Base-by-base conservation (phyloP, 2,329 filamentous ascomycete genomes). In the Stachybotrys chlorohalonatus region DNA sequence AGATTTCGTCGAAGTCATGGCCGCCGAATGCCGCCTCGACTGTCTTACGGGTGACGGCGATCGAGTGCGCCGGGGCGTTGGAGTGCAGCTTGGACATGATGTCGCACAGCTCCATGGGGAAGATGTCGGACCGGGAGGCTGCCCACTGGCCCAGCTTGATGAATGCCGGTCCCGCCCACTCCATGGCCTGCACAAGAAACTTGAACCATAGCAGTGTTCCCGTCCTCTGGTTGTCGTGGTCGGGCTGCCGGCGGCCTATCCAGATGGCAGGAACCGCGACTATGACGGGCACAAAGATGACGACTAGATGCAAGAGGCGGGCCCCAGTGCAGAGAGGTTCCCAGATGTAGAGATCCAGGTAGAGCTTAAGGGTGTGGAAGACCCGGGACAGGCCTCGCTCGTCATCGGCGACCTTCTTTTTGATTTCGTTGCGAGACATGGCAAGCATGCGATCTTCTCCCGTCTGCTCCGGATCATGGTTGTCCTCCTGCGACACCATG, bases 71-170 rank as follows among this genome's bases (percentile, higher is more conserved):
- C 0, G 93, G 92, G 1, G 94, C 93, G 67, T 97, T 85, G 1
- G 94, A 96, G 72, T 99, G 94, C 49, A 99, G 80, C 58, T 91
- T 89, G 1, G 92, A 95, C 93, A 99, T 94, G 67, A 92, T 85
- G 48, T 82, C 82, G 73, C 94, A 99, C 82, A 99, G 84, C 69
- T 96, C 86, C 24, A 81, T 87, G 1, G 94, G 94, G 67, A 99
- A 99, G 66, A 99, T 96, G 71, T 99, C 94, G 47, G 92, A 89
- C 67, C 94, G 82, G 6, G 94, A 97, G 3, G 94, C 94, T 16
- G 94, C 94, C 94, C 94, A 99, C 84, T 99, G 94, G 15, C 94
- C 94, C 54, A 99, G 83, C 85, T 99, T 99, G 74, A 99, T 99
- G 66, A 99, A 99, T 0, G 94, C 91, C 49, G 94, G 92, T 0